Evolutionary conservation across 345 rosid genomes (phyloP), one percentile per base, ranked within the genome.

Genomic region (Murraya koenigii): DNA sequence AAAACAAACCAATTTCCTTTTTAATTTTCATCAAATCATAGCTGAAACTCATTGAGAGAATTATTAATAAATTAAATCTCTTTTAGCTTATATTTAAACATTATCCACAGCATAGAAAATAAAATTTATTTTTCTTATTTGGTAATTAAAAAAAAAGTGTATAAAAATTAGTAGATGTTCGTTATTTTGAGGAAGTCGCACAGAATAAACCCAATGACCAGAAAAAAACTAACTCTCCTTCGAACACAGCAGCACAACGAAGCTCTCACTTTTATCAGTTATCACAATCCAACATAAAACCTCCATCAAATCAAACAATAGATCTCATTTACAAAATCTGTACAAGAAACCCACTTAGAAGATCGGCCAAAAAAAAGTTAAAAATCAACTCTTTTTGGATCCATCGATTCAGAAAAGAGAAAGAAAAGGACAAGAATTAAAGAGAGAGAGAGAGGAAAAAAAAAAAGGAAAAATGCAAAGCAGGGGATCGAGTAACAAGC

Each of bases 401-500:
- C 69, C 39, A 22, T 25, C 3, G 1, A 30, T 11, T 0, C 19
- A 4, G 32, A 58, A 20, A 30, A 5, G 14, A 1, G 2, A 10
- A 13, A 56, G 11, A 10, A 55, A 33, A 35, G 14, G 35, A 1
- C 44, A 23, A 26, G 65, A 72, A n/a, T 38, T 1, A 20, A 39
- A 38, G 59, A 25, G n/a, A 13, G 1, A 15, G 14, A 38, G 55
- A 19, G 36, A 10, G 9, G 20, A 59, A 8, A 19, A 38, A 32
- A 73, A 83, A 78, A 84, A 59, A 8, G 14, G 32, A 32, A 73
- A 83, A 78, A 84, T 86, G 88, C 85, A 84, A 78, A 85, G 80
- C 66, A 83, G 86, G 81, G 95, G 90, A 63, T 85, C 88, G 78
- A 83, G 83, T 73, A 68, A 67, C n/a, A 79, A 84, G 78, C 58